Evolutionary conservation across 257 asterid genomes (phyloP).

Genomic region (Solanum bulbocastanum): DNA sequence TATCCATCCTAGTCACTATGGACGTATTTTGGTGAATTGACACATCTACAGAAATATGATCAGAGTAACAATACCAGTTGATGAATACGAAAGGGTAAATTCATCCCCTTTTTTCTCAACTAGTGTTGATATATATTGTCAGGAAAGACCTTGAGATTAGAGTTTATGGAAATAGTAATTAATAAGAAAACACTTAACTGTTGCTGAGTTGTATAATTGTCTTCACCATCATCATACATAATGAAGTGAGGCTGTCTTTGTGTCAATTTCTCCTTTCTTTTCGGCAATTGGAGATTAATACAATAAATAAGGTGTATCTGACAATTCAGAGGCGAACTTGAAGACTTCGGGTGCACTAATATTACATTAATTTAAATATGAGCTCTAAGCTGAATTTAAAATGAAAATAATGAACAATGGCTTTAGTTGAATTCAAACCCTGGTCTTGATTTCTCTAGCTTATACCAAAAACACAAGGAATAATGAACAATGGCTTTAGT

Average conservation of each 20-base stretch:
- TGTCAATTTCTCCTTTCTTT: background rate
- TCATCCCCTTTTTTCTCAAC: background rate
- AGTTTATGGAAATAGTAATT: constrained; percentile 1
- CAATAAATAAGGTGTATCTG: background rate
- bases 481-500: too few relatives aligned
- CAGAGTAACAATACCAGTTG: constrained; percentile 36
- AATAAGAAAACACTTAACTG: background rate
- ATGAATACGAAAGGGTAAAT: constrained; percentile 21
- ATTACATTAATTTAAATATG: too few relatives aligned
- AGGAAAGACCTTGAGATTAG: constrained; percentile 58
- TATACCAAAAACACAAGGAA: too few relatives aligned
- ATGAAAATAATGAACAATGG: too few relatives aligned
- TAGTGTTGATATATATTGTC: constrained; percentile 19
- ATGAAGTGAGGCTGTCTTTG: background rate
- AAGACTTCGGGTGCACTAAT: accelerated
- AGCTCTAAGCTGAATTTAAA: too few relatives aligned
- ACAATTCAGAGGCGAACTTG: background rate
- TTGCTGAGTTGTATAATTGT: background rate
- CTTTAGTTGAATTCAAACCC: too few relatives aligned
- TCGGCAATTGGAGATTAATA: too few relatives aligned
- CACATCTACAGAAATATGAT: background rate
- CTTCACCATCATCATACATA: background rate
- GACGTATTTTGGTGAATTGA: background rate
- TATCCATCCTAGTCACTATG: background rate
- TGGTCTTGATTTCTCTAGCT: too few relatives aligned